Evolutionary conservation across 2,329 filamentous ascomycete species (phyloP).

Genomic region (Sclerotinia spermophila): DNA sequence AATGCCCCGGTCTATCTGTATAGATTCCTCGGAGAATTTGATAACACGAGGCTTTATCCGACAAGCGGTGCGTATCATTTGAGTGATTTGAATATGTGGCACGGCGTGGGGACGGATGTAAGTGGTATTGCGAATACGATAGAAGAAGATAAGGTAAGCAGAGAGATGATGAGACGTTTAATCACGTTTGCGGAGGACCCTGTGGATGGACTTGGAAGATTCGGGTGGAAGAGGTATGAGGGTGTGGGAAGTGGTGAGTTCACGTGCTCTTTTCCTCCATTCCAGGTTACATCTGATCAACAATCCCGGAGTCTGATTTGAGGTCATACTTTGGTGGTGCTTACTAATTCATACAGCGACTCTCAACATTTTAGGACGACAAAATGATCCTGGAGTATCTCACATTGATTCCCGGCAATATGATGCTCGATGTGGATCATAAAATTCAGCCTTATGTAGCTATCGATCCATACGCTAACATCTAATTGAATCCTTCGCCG

Average conservation of each 20-base stretch:
- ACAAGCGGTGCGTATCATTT: slow-evolving; percentile 38
- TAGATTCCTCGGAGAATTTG: slow-evolving; percentile 39
- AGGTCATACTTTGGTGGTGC: not conserved
- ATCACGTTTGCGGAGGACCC: not conserved
- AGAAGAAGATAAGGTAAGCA: not conserved
- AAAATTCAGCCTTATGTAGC: not conserved
- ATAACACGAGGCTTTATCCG: slow-evolving; percentile 34
- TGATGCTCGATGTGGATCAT: not conserved
- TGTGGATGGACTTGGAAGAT: not conserved
- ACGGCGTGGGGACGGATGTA: slow-evolving; percentile 1
- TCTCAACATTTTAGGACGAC: not conserved
- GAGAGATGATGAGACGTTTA: not conserved
- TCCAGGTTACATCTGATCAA: not conserved
- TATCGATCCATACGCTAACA: not conserved
- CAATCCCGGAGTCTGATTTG: not conserved
- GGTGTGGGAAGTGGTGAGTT: not conserved
- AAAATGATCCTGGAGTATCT: not conserved
- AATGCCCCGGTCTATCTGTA: slow-evolving; percentile 40
- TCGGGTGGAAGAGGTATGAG: not conserved
- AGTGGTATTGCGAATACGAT: slow-evolving; percentile 6
- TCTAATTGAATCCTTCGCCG: not conserved
- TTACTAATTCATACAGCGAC: not conserved
- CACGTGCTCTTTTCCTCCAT: too few species aligned
- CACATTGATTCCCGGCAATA: not conserved
- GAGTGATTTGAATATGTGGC: slow-evolving; percentile 32